phyloP scores from a whole-genome alignment of 306 rosid species.

The Glycine tomentella region DNA sequence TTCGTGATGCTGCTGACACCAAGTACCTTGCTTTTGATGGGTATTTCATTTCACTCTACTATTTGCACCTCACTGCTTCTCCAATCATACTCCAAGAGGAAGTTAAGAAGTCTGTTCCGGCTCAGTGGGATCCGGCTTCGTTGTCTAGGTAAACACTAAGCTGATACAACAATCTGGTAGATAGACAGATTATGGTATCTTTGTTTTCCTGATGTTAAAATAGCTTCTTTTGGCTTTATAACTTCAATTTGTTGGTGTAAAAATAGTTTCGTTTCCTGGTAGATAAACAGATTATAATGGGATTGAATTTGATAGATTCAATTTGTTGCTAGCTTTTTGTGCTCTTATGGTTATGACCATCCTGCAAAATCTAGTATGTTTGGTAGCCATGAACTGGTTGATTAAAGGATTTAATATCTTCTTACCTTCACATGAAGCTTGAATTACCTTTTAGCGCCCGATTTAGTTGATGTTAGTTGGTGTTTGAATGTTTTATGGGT shows the following conservation, averaged over 20 bases:
- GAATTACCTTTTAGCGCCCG: conserved; percentile 7
- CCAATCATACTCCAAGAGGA: conserved; percentile 70
- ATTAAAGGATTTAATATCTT: conserved; percentile 1
- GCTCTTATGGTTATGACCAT: conserved; percentile 35
- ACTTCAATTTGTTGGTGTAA: no score
- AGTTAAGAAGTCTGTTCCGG: conserved; percentile 87
- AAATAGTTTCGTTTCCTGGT: no score
- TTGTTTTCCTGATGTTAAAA: conserved; percentile 7
- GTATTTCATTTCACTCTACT: conserved; percentile 79
- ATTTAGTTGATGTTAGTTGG: conserved; percentile 17
- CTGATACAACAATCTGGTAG: background rate
- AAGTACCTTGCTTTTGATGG: conserved; percentile 90
- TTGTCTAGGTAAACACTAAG: conserved; percentile 70
- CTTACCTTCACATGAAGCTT: conserved; percentile 6
- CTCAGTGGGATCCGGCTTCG: conserved; percentile 93
- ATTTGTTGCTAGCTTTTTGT: conserved; percentile 4
- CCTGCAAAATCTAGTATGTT: conserved; percentile 15
- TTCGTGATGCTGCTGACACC: conserved; percentile 80
- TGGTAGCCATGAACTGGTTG: conserved; percentile 29
- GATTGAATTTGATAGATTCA: conserved; percentile 23
- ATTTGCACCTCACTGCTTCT: conserved; percentile 81
- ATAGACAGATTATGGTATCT: background rate
- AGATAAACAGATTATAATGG: background rate
- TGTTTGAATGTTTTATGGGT: conserved; percentile 23
- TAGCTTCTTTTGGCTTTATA: background rate